phyloP scores from a whole-genome alignment of 805 yeast species.

The Schwanniomyces vanrijiae region DNA sequence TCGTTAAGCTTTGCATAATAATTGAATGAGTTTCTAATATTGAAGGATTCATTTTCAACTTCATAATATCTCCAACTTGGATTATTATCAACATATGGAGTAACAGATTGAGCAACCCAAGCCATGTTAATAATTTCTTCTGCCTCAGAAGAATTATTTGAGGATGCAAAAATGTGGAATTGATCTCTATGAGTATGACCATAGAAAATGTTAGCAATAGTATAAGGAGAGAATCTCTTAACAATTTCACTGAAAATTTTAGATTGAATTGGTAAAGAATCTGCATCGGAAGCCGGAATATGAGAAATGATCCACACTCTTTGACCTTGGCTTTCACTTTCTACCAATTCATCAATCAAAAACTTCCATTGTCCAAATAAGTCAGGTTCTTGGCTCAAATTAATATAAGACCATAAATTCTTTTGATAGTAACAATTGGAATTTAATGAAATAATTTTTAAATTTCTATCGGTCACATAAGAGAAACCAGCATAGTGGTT shows the following conservation, averaged over 20 bases:
- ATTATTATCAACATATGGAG: conserved; percentile 59
- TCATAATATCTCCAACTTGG: conserved; percentile 76
- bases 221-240: conserved; percentile 66
- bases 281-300: conserved; percentile 56
- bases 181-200: conserved; percentile 76
- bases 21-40: conserved; percentile 58
- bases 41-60: conserved; percentile 60
- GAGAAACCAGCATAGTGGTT: conserved; percentile 65
- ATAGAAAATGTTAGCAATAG: conserved; percentile 66
- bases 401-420: conserved; percentile 53
- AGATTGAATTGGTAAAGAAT: conserved; percentile 62
- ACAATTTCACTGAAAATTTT: conserved; percentile 55
- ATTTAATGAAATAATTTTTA: conserved; percentile 62
- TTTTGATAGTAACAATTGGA: conserved; percentile 67
- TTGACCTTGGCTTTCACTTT: conserved; percentile 55
- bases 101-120: conserved; percentile 66
- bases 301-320: conserved; percentile 76
- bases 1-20: conserved; percentile 61
- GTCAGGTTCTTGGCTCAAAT: conserved; percentile 55
- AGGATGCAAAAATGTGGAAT: conserved; percentile 56
- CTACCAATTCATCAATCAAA: conserved; percentile 60
- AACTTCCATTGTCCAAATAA: conserved; percentile 64
- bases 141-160: conserved; percentile 38
- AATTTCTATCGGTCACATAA: conserved; percentile 52
- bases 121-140: conserved; percentile 54